phyloP scores from a whole-genome alignment of 2,329 filamentous ascomycete genomes.

The Botrytis fabae region DNA sequence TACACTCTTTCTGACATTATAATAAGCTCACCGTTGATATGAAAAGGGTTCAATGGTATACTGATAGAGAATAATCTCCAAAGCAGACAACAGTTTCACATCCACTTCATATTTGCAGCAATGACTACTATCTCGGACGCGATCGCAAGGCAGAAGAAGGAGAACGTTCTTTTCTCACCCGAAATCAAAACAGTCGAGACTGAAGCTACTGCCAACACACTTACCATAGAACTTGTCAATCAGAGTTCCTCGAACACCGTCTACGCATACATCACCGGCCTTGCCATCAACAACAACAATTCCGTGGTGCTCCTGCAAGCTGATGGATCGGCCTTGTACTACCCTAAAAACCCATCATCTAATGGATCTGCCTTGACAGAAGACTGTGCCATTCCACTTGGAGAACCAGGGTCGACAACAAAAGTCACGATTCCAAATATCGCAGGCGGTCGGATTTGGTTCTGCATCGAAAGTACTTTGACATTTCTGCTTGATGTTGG shows the following conservation, averaged over 20 bases:
- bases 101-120: constrained; percentile 11
- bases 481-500: constrained; percentile 66
- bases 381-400: constrained; percentile 65
- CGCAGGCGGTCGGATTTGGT: constrained; percentile 72
- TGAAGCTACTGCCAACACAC: constrained; percentile 37
- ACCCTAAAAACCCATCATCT: constrained; percentile 57
- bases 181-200: constrained; percentile 17
- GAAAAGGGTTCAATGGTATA: background rate
- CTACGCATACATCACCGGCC: constrained; percentile 71
- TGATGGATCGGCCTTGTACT: constrained; percentile 67
- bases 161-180: constrained; percentile 27
- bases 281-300: constrained; percentile 58
- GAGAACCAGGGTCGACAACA: constrained; percentile 59
- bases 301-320: constrained; percentile 62
- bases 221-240: constrained; percentile 65
- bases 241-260: constrained; percentile 61
- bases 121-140: constrained; percentile 31
- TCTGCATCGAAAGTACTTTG: constrained; percentile 59
- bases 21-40: background rate
- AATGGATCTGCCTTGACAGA: constrained; percentile 52
- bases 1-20: background rate
- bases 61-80: background rate
- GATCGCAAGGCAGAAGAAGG: constrained; percentile 25
- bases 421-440: constrained; percentile 68
- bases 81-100: constrained; percentile 1